Conservation (phyloP, 1,284 basidiomycete genomes). For the Microbotryomycetes sp. region DNA sequence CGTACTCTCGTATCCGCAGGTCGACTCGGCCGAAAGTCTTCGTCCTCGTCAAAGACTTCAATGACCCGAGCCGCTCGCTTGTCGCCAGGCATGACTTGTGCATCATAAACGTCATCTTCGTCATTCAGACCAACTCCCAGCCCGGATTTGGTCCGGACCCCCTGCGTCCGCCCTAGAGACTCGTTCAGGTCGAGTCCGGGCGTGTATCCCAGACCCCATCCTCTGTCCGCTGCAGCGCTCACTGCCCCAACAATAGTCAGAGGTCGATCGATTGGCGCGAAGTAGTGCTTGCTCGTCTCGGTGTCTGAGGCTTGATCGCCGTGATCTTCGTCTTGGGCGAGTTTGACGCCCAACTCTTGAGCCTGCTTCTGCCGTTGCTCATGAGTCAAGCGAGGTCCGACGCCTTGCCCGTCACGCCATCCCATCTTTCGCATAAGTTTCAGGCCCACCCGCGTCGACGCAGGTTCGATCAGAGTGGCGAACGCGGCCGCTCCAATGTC, state of each 20-base stretch:
- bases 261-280: conserved; percentile 71
- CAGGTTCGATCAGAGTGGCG: conserved; percentile 33
- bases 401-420: conserved; percentile 84
- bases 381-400: conserved; percentile 81
- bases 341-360: conserved; percentile 24
- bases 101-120: conserved; percentile 75
- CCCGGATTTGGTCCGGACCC: conserved; percentile 54
- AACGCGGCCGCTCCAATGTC: conserved; percentile 55
- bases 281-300: conserved; percentile 76
- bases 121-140: conserved; percentile 82
- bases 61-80: neutral
- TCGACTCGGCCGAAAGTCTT: conserved; percentile 4
- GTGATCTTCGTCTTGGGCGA: conserved; percentile 24
- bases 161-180: conserved; percentile 47
- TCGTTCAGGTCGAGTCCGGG: conserved; percentile 56
- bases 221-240: conserved; percentile 52
- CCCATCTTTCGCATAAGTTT: conserved; percentile 88
- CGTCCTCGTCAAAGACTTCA: conserved; percentile 17
- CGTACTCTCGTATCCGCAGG: no score
- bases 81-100: neutral
- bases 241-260: conserved; percentile 59
- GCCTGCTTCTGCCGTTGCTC: conserved; percentile 61
- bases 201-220: conserved; percentile 63
- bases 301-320: conserved; percentile 49
- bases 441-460: conserved; percentile 49